Base-by-base conservation (phyloP, 306 rosid species). In the Cicer pinnatifidum region DNA sequence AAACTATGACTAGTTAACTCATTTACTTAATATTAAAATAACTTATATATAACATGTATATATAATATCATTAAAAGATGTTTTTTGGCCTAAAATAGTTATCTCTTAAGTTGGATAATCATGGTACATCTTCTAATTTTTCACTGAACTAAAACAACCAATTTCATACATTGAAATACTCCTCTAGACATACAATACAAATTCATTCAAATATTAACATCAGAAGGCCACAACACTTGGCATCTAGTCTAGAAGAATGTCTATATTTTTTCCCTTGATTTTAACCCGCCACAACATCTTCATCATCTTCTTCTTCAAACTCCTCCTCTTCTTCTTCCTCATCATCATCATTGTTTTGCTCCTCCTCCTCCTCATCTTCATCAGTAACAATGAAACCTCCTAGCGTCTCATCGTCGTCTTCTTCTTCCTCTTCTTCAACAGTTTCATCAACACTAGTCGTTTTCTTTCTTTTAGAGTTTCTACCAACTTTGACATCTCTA, bases 311-410 rank as follows among this genome's bases (percentile, higher is more conserved):
- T 5, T 80, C 83, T 65, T 85, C 82, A 73, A 80, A 63, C 46
- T 81, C 87, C 7, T 80, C 88, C 16, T 80, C 89, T 12, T 82
- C 88, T 1, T 82, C 83, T 0, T 75, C 87, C 33, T 78, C 88
- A 8, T 82, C 88, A 0, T 84, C 78, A 1, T 81, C 77, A 10
- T 50, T 70, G 28, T 50, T 77, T 19, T 82, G 85, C 44, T 80
- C 89, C 28, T 80, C 88, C 28, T 80, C 88, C 28, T 57, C 67
- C 13, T 71, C 86, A 67, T 65, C 77, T 20, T 83, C 87, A 76
- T 88, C 89, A 7, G 79, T 83, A 78, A 82, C 93, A 78, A 90
- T 83, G 85, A 90, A 90, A 54, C 93, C 89, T 64, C 93, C 91
- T 0, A 90, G 87, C 39, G 87, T 86, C 80, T 82, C 89, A 9